Evolutionary conservation across 2,329 filamentous ascomycete genomes (phyloP).

Genomic region (Trichoderma lentiforme): DNA sequence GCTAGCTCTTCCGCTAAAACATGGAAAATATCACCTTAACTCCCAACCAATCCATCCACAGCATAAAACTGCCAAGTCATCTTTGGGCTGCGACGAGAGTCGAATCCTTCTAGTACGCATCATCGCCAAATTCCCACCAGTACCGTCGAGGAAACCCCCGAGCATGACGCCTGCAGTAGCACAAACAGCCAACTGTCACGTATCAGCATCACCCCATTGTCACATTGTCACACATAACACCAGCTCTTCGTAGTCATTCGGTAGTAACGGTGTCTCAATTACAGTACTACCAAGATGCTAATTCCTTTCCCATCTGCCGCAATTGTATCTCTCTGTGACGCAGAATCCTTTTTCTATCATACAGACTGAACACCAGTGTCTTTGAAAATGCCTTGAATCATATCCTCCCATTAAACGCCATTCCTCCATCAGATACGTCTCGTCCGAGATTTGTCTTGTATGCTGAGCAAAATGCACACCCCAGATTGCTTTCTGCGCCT

Average conservation of each 20-base stretch:
- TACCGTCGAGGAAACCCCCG: not conserved
- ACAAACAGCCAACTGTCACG: not conserved
- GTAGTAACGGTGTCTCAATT: not conserved
- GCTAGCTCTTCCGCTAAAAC: not conserved
- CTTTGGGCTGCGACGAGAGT: not conserved
- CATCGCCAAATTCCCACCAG: not conserved
- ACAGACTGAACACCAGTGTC: not conserved
- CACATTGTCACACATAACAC: not conserved
- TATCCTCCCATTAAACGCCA: constrained; percentile 13
- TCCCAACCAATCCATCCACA: not conserved
- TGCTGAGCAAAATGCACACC: constrained; percentile 8
- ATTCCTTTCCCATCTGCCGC: not conserved
- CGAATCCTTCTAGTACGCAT: not conserved
- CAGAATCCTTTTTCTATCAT: not conserved
- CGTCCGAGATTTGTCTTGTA: not conserved
- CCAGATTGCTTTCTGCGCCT: not conserved
- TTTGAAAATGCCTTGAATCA: constrained; percentile 1
- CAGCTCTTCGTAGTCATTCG: not conserved
- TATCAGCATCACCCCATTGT: not conserved
- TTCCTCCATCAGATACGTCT: not conserved
- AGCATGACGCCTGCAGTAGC: not conserved
- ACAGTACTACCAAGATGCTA: not conserved
- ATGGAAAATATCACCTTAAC: not conserved
- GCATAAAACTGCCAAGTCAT: not conserved
- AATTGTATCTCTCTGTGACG: not conserved